Base-by-base conservation (phyloP, 176 grass and related monocot genomes). In the Musa schizocarpa region DNA sequence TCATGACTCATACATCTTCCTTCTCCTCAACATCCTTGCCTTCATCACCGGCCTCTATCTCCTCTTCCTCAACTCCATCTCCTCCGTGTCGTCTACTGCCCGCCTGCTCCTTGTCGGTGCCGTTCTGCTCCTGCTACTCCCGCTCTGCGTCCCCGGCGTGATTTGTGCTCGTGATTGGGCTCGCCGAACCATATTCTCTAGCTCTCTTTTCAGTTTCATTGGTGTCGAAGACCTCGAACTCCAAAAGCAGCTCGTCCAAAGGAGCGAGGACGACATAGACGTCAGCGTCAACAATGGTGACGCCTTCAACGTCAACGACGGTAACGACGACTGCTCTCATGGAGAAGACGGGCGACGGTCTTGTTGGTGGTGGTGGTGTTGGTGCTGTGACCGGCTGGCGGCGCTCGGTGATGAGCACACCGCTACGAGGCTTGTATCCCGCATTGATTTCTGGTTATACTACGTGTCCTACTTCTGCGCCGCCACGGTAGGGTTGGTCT, bases 401-500 rank as follows among this genome's bases (percentile, higher is more conserved):
- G 72, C 76, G 74, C 86, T 93, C 11, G 82, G 82, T 59, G 94
- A 93, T 54, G 94, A 98, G 66, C 90, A 98, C 57, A 82, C 77
- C 34, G 90, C 84, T 16, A 83, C 70, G 76, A 90, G 74, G 81
- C 94, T 98, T 22, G 80, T 98, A 24, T 23, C 21, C 11, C 76
- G 88, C 24, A 73, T 90, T 0, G 94, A 98, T 34, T 98, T 91
- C 79, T 98, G 94, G 94, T 80, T 98, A 21, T 98, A 98, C 77
- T 98, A 98, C 63, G 73, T 19, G 11, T 84, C 90, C 13, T 97
- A 97, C 82, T 93, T 93, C 74, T 97, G 88, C 53, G 90, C 90
- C 11, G 90, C 94, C 43, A 97, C 94, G 13, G 77, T 93, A 12
- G 90, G 90, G 0, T 75, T 93, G 54, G 94, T 97, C 19, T 98